Conservation (phyloP, 2,329 filamentous ascomycete species). For the Diaporthe aspalathi region DNA sequence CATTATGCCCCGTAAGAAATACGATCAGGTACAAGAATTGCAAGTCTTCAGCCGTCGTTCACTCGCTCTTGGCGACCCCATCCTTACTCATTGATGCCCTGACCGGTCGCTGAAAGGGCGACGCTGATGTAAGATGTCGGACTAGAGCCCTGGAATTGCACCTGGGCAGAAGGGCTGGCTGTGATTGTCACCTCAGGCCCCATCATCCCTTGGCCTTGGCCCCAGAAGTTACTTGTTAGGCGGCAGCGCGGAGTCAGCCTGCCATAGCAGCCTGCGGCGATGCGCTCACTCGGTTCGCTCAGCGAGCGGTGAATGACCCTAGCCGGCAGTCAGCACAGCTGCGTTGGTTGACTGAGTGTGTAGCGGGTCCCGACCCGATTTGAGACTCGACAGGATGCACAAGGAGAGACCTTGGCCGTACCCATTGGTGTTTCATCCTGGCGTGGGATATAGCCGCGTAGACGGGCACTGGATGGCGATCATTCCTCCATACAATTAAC, state of each 20-base stretch:
- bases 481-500: not conserved
- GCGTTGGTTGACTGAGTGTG: not conserved
- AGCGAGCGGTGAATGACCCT: conserved; percentile 4
- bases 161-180: no score
- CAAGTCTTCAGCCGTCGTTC: not conserved
- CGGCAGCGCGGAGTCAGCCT: not conserved
- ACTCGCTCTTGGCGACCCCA: not conserved
- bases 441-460: conserved; percentile 5
- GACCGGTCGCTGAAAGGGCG: not conserved
- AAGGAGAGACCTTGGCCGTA: not conserved
- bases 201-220: not conserved
- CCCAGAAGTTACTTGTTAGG: no score
- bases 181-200: not conserved
- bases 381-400: not conserved
- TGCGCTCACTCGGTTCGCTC: not conserved
- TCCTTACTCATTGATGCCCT: not conserved
- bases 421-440: not conserved
- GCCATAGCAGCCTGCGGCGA: no score
- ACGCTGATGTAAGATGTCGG: conserved; percentile 10
- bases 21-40: conserved; percentile 5
- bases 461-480: not conserved
- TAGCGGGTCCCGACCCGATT: not conserved
- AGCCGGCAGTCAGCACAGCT: conserved; percentile 6
- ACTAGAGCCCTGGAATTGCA: conserved; percentile 3
- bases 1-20: not conserved